Evolutionary conservation across 768 basidiomycete species (phyloP).

Genomic region (Suillus decipiens): DNA sequence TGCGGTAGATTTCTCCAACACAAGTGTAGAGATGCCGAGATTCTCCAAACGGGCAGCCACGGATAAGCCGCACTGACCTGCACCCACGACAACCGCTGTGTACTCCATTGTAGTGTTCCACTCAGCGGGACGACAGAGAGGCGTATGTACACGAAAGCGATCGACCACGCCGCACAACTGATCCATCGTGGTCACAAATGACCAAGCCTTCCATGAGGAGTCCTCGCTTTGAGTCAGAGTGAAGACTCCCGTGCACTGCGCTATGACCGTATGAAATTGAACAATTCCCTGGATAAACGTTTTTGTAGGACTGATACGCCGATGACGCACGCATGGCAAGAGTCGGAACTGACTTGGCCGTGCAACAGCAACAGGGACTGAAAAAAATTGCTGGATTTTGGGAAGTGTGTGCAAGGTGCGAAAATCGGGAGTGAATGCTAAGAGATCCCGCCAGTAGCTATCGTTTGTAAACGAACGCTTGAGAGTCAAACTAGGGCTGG

Average conservation of each 20-base stretch:
- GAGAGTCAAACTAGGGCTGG: conserved; percentile 1
- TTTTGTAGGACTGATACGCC: not conserved
- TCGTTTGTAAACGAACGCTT: conserved; percentile 7
- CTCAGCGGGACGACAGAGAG: conserved; percentile 10
- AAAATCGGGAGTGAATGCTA: conserved; percentile 12
- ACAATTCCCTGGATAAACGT: conserved; percentile 11
- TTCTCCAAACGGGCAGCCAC: conserved; percentile 36
- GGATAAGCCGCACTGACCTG: conserved; percentile 24
- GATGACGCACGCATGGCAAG: conserved; percentile 4
- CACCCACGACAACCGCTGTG: conserved; percentile 53
- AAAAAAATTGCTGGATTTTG: conserved; percentile 8
- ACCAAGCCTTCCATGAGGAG: conserved; percentile 12
- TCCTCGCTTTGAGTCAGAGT: conserved; percentile 7
- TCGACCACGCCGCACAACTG: not conserved
- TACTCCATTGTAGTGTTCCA: conserved; percentile 17
- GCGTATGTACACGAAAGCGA: not conserved
- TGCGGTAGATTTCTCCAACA: conserved; percentile 62
- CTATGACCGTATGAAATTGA: conserved; percentile 10
- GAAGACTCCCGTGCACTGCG: conserved; percentile 10
- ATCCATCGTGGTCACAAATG: conserved; percentile 12
- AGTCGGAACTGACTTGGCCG: conserved; percentile 7
- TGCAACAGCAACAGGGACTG: not conserved
- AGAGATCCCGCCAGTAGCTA: conserved; percentile 13
- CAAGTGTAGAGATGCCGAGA: conserved; percentile 47
- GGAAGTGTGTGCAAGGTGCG: conserved; percentile 9